A percentile compares a stretch with the other conserved stretches of the same genome.
These are phyloP conservation scores for Elaeagnus macrophylla DNA, from an alignment of 306 rosid species.

Conservation along the genomic window DNA sequence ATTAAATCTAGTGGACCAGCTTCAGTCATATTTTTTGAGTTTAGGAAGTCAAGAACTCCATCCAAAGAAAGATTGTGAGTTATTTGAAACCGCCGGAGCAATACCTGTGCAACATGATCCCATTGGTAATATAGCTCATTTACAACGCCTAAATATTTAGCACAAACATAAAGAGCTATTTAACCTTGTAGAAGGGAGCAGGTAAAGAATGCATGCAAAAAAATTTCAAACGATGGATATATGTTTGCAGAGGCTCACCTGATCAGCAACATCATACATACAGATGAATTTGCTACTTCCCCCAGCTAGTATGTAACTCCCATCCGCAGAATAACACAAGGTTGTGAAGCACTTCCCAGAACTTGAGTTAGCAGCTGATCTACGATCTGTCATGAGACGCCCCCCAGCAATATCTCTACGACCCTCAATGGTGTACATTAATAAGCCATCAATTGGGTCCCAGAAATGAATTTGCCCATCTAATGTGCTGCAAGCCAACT, in stretches of 20 bases:
- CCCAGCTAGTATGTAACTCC: conserved; percentile 84
- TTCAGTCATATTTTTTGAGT: conserved; percentile 92
- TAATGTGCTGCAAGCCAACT: conserved; percentile 89
- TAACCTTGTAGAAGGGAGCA: neutral
- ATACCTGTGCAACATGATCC: conserved; percentile 45
- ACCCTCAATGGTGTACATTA: conserved; percentile 87
- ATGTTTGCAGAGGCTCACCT: conserved; percentile 42
- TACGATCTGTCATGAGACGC: conserved; percentile 84
- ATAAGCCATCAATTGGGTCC: conserved; percentile 84
- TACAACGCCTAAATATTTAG: neutral
- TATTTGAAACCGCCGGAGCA: conserved; percentile 76
- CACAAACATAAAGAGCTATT: neutral
- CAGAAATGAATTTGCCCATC: conserved; percentile 96
- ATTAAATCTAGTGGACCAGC: conserved; percentile 86
- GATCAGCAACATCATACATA: conserved; percentile 91
- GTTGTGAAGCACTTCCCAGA: conserved; percentile 87
- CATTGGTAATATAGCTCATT: conserved; percentile 9
- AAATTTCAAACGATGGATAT: neutral
- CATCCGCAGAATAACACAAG: conserved; percentile 86
- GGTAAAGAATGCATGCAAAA: conserved; percentile 1
- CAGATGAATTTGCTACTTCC: conserved; percentile 88
- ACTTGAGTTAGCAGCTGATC: conserved; percentile 75
- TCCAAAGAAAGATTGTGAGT: conserved; percentile 87
- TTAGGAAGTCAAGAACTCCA: conserved; percentile 84
- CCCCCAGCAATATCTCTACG: conserved; percentile 92